Percentiles rank a stretch among this genome's conserved stretches.
These are phyloP conservation scores for Pseudogymnoascus pannorum DNA, from an alignment of 2,329 filamentous ascomycete genomes.

Conservation along the genomic window DNA sequence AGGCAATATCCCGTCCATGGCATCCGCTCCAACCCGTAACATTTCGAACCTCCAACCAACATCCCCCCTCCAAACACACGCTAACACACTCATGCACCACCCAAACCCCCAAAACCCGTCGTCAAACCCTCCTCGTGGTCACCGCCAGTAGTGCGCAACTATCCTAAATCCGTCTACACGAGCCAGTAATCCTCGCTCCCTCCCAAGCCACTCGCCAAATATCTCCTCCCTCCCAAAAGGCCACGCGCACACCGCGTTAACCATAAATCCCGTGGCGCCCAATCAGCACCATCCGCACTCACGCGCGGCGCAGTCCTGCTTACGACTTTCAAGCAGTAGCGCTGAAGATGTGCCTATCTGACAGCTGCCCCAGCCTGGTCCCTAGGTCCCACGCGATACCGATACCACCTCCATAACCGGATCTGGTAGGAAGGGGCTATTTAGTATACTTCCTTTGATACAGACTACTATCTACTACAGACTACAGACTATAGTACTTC, in stretches of 20 bases:
- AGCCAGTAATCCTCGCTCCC: not conserved
- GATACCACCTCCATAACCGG: too few species aligned
- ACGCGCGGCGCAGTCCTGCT: not conserved
- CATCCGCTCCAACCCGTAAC: not conserved
- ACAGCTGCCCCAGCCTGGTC: not conserved
- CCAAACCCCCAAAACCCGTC: not conserved
- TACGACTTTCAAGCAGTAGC: not conserved
- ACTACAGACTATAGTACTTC: too few species aligned
- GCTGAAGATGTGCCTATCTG: not conserved
- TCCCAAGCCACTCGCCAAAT: not conserved
- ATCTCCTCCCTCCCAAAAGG: not conserved
- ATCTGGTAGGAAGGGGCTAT: too few species aligned
- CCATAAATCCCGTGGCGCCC: conserved; percentile 4
- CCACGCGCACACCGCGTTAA: conserved; percentile 2
- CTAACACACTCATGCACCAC: not conserved
- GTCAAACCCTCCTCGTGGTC: not conserved
- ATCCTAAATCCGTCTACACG: not conserved
- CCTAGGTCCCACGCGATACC: not conserved
- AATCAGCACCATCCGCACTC: not conserved
- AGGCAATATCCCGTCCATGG: too few species aligned
- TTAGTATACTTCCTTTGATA: too few species aligned
- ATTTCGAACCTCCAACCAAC: not conserved
- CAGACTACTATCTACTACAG: too few species aligned
- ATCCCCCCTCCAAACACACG: not conserved
- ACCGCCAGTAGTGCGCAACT: not conserved